These are phyloP conservation scores for Aquanectria penicillioides DNA, from an alignment of 2,329 filamentous ascomycete genomes.

Conservation along the genomic window DNA sequence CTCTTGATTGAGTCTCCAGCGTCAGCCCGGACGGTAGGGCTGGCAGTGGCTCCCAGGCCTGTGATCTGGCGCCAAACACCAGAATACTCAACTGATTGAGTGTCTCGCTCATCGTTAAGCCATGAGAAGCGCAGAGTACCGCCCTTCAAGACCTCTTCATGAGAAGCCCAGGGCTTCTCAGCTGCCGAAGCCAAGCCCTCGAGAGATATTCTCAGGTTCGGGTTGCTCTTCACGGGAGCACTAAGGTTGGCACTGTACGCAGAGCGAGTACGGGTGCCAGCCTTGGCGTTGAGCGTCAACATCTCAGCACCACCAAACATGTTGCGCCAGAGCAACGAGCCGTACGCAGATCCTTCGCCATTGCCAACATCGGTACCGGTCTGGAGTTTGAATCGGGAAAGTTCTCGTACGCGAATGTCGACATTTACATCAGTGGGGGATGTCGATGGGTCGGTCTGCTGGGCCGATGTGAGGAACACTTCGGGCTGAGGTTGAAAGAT, in stretches of 20 bases:
- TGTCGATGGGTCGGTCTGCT: constrained; percentile 73
- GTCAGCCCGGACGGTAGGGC: constrained; percentile 82
- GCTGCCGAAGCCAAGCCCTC: constrained; percentile 86
- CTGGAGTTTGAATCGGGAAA: constrained; percentile 85
- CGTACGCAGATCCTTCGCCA: constrained; percentile 92
- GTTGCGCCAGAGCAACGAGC: constrained; percentile 88
- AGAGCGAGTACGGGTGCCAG: constrained; percentile 90
- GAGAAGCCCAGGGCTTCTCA: constrained; percentile 91
- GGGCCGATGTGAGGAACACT: constrained; percentile 82
- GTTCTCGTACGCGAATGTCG: constrained; percentile 84
- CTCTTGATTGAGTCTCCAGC: constrained; percentile 93
- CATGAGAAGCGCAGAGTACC: constrained; percentile 81
- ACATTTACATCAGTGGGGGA: constrained; percentile 84
- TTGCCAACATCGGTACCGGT: constrained; percentile 96
- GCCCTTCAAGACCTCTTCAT: constrained; percentile 88
- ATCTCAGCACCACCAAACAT: constrained; percentile 94
- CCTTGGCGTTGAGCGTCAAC: constrained; percentile 84
- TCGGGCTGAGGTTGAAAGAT: constrained; percentile 88
- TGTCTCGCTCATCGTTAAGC: constrained; percentile 70
- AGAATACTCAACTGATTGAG: constrained; percentile 83
- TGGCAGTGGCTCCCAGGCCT: constrained; percentile 77
- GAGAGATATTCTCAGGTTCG: constrained; percentile 80
- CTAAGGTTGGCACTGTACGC: constrained; percentile 90
- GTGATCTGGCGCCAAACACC: constrained; percentile 91
- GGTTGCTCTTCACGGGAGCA: constrained; percentile 84